phyloP scores from a whole-genome alignment of 495 filamentous ascomycete genomes.

The Annulohypoxylon nitens region DNA sequence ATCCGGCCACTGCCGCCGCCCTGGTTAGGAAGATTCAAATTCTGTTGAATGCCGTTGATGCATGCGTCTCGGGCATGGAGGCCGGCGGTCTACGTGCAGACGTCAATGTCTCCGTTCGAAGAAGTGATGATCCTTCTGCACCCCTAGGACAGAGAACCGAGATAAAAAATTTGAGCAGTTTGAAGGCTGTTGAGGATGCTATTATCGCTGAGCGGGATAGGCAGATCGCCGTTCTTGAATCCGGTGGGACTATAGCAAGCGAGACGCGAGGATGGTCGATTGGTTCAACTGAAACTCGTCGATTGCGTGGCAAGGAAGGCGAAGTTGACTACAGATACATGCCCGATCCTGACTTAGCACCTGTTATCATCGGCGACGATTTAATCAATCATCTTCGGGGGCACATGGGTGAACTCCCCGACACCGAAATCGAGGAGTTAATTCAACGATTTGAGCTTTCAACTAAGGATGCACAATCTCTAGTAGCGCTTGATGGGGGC shows the following conservation, averaged over 20 bases:
- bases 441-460: constrained; percentile 72
- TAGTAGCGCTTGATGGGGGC: constrained; percentile 83
- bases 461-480: constrained; percentile 87
- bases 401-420: constrained; percentile 76
- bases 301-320: constrained; percentile 91
- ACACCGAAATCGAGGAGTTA: constrained; percentile 73
- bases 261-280: constrained; percentile 96
- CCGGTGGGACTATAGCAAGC: constrained; percentile 80
- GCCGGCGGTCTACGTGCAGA: constrained; percentile 90
- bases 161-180: constrained; percentile 96
- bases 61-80: constrained; percentile 92
- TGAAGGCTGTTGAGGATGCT: constrained; percentile 94
- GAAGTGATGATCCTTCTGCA: constrained; percentile 57
- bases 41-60: constrained; percentile 81
- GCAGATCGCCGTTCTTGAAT: constrained; percentile 84
- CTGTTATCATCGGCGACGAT: constrained; percentile 79
- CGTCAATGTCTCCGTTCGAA: constrained; percentile 91
- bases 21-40: constrained; percentile 90
- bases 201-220: constrained; percentile 90
- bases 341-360: constrained; percentile 93
- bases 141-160: constrained; percentile 88
- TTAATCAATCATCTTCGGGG: constrained; percentile 71
- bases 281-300: constrained; percentile 79
- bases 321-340: constrained; percentile 98
- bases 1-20: constrained; percentile 85